Base-by-base conservation (phyloP, 1,139 yeast species). In the Blastobotrys niveus region DNA sequence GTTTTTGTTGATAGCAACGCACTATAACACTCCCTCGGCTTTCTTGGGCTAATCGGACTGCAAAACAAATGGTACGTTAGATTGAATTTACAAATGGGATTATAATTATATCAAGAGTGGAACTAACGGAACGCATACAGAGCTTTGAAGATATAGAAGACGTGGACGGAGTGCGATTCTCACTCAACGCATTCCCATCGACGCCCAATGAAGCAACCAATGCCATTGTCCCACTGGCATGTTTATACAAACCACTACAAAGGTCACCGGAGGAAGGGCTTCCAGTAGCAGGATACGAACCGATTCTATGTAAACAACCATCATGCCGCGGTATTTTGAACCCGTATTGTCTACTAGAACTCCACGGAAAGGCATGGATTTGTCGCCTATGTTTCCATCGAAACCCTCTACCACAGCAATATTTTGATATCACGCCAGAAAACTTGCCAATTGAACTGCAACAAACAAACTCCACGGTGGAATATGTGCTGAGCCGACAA, bases 121-220 rank as follows among this genome's bases (percentile, higher is more conserved):
- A 24, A 8, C n/a, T n/a, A n/a, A n/a, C n/a, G n/a, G n/a, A n/a
- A n/a, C n/a, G n/a, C n/a, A 8, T 24, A 12, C 25, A 17, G 72
- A 74, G 71, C 52, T 79, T 79, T 57, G 83, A 79, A 52, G 67
- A 70, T 12, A 66, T 72, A 37, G 93, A 83, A 56, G 88, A 82
- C 54, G 57, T 58, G 12, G 85, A 82, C 51, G 89, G 89, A 5
- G 76, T 81, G 24, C 65, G 89, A 45, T 72, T 79, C 54, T 70
- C 87, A 3, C 81, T 87, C 82, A 81, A 79, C 56, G 68, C 72
- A 30, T 63, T 83, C 18, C 88, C 91, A 12, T 67, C 77, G 32
- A 72, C 82, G 10, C 73, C 73, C 54, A 68, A 75, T 37, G 83
- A 80, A 47, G 79, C 80, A 44, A 70, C 75, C 24, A 63, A 82